Evolutionary conservation across 768 basidiomycete genomes (phyloP).

Genomic region (Phanerodontia chrysosporium): DNA sequence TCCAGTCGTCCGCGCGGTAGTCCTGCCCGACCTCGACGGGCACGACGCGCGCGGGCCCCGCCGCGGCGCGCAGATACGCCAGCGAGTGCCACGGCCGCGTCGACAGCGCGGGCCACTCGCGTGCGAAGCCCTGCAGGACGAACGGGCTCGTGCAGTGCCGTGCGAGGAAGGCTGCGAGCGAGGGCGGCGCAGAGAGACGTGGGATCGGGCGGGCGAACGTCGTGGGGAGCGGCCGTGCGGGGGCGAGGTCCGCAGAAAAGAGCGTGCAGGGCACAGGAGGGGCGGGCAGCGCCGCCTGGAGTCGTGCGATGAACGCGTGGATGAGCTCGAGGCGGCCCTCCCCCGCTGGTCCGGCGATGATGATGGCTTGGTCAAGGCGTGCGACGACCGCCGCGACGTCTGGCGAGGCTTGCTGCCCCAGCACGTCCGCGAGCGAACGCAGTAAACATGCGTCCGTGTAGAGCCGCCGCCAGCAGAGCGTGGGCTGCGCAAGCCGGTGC

Average conservation of each 20-base stretch:
- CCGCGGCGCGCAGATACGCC: constrained; percentile 62
- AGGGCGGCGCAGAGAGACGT: constrained; percentile 46
- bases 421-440: constrained; percentile 38
- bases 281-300: constrained; percentile 46
- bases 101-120: constrained; percentile 75
- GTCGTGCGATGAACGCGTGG: constrained; percentile 51
- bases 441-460: constrained; percentile 77
- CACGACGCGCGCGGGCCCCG: constrained; percentile 80
- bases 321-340: constrained; percentile 55
- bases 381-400: constrained; percentile 42
- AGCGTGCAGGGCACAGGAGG: too few species aligned
- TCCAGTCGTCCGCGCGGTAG: constrained; percentile 80
- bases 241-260: too few species aligned
- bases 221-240: constrained; percentile 1
- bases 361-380: constrained; percentile 72
- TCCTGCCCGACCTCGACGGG: constrained; percentile 88
- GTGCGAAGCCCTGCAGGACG: constrained; percentile 59
- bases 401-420: background rate
- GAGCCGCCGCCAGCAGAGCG: constrained; percentile 56
- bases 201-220: constrained; percentile 28
- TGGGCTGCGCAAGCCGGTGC: constrained; percentile 24
- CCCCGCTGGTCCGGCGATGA: constrained; percentile 78
- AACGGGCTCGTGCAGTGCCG: constrained; percentile 55
- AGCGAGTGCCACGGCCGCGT: constrained; percentile 66
- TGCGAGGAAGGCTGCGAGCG: constrained; percentile 45